These are phyloP conservation scores for Xylariaceae sp. DNA, from an alignment of 2,329 filamentous ascomycete species.

Conservation along the genomic window DNA sequence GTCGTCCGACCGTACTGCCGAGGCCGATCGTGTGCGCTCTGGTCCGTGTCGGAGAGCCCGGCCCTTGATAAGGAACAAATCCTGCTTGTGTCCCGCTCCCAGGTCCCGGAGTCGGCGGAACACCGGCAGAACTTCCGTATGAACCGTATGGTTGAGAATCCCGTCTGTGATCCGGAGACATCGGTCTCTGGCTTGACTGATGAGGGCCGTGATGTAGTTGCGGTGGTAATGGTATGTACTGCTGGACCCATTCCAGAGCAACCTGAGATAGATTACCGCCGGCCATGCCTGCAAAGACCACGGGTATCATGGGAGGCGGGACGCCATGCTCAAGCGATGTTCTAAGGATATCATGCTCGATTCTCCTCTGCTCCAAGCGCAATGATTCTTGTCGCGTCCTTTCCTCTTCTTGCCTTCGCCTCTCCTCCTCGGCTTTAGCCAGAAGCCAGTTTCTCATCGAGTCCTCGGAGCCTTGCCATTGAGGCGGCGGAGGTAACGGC, in stretches of 20 bases:
- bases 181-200: conserved; percentile 44
- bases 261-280: conserved; percentile 56
- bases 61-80: conserved; percentile 41
- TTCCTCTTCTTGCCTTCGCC: conserved; percentile 68
- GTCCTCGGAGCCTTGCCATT: conserved; percentile 64
- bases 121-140: conserved; percentile 38
- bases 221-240: conserved; percentile 49
- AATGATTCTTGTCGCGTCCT: conserved; percentile 59
- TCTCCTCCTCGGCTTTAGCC: conserved; percentile 69
- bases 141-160: conserved; percentile 44
- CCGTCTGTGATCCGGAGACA: conserved; percentile 51
- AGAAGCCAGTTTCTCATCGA: conserved; percentile 66
- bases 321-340: conserved; percentile 65
- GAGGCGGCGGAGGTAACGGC: conserved; percentile 58
- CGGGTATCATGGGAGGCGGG: conserved; percentile 66
- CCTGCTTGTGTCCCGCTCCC: conserved; percentile 36
- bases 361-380: conserved; percentile 64
- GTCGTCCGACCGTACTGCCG: conserved; percentile 35
- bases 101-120: conserved; percentile 41
- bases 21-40: conserved; percentile 47
- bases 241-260: conserved; percentile 63
- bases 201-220: conserved; percentile 48
- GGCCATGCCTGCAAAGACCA: conserved; percentile 69
- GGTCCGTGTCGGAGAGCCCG: conserved; percentile 45
- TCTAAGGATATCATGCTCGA: conserved; percentile 67